Evolutionary conservation across 768 basidiomycete genomes (phyloP).

Genomic region (Russula dissimulans): DNA sequence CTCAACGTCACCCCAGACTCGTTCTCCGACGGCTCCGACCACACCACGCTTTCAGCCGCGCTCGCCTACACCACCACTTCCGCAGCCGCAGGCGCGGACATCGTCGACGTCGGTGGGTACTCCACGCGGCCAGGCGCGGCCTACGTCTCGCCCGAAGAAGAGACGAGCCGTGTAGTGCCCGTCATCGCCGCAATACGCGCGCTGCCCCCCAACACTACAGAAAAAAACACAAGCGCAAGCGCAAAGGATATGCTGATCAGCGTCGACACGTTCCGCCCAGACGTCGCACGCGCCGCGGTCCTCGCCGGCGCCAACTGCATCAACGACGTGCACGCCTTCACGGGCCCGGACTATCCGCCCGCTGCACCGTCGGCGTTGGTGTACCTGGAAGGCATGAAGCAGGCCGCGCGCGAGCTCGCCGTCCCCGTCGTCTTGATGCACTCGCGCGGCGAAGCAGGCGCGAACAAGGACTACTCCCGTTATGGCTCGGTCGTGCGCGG

Average conservation of each 20-base stretch:
- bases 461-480: constrained; percentile 54
- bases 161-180: constrained; percentile 63
- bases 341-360: constrained; percentile 46
- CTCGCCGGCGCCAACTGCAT: constrained; percentile 83
- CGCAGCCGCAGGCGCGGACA: constrained; percentile 50
- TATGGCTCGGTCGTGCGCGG: constrained; percentile 50
- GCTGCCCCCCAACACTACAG: constrained; percentile 7
- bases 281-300: constrained; percentile 68
- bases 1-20: constrained; percentile 94
- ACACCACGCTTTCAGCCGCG: constrained; percentile 45
- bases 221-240: neutral
- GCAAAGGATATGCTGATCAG: constrained; percentile 47
- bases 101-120: constrained; percentile 91
- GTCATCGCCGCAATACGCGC: constrained; percentile 51
- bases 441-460: constrained; percentile 73
- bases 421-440: constrained; percentile 93
- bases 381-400: constrained; percentile 52
- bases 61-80: constrained; percentile 44
- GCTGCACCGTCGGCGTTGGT: constrained; percentile 29
- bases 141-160: constrained; percentile 58
- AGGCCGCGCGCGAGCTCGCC: constrained; percentile 48
- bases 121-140: constrained; percentile 80
- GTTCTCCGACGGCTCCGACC: constrained; percentile 77
- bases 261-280: constrained; percentile 81
- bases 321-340: constrained; percentile 85